Base-by-base conservation (phyloP, 352 stramenopile genomes). In the Ochromonadaceae sp. region DNA sequence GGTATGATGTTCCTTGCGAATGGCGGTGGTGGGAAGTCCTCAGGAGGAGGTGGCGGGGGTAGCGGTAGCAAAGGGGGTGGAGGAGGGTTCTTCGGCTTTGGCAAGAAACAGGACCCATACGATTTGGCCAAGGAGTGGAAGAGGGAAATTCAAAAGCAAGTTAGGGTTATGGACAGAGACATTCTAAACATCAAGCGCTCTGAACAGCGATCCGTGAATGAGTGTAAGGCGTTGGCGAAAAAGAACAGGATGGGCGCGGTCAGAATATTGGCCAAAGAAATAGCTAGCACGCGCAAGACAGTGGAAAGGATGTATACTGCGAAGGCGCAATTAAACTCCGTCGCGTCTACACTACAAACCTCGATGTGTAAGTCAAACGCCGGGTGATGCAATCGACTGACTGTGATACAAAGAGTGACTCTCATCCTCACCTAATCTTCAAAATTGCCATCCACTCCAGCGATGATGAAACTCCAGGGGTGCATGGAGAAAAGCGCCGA, bases 91-190 rank as follows among this genome's bases (percentile, higher is more conserved):
- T n/a, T n/a, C n/a, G n/a, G n/a, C n/a, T n/a, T n/a, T n/a, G n/a
- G n/a, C n/a, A 38, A 38, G 12, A 59, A 59, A 40, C 15, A 5
- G 7, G 55, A 63, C 52, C 34, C 55, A 22, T 30, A 40, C 9
- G 55, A 63, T 12, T 22, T 50, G 4, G 55, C 3, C 7, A 63
- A 63, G 52, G 55, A 63, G 52, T 63, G 55, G 55, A 63, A 63
- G 31, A 14, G 55, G 31, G 36, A 63, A 30, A 22, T 63, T n/a
- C 3, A 4, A 41, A 63, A 49, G 30, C 39, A 63, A 34, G 17
- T 5, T 34, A 5, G 55, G 2, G 41, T 39, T 25, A 47, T 63
- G 48, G 55, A 63, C 52, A 39, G 55, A 63, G 55, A 63, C 30
- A 63, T 63, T 22, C 1, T 20, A 12, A 49, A 47, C 25, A 50